phyloP scores from a whole-genome alignment of 2,329 filamentous ascomycete species.

The Colletotrichum agaves region DNA sequence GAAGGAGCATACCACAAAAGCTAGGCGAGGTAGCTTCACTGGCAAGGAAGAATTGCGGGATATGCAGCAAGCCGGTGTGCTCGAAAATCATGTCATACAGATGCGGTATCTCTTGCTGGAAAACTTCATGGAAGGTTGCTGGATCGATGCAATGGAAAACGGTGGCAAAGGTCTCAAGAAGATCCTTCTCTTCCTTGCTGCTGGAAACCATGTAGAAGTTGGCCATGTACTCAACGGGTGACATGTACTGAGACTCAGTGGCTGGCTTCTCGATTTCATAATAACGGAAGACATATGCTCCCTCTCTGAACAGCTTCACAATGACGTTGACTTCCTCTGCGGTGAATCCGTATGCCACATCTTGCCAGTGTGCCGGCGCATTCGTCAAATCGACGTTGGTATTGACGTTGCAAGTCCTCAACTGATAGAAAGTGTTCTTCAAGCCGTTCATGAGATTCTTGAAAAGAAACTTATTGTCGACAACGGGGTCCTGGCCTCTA shows the following conservation, averaged over 20 bases:
- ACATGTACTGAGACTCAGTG: conserved; percentile 78
- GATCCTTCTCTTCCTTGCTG: conserved; percentile 95
- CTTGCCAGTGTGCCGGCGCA: conserved; percentile 90
- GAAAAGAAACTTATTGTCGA: conserved; percentile 98
- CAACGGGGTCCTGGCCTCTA: conserved; percentile 87
- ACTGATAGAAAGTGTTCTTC: conserved; percentile 95
- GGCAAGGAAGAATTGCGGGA: conserved; percentile 98
- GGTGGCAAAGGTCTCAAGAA: conserved; percentile 96
- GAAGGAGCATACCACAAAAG: conserved; percentile 97
- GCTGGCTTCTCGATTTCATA: conserved; percentile 88
- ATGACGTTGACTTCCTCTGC: conserved; percentile 97
- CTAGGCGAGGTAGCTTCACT: conserved; percentile 97
- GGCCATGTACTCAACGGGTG: conserved; percentile 90
- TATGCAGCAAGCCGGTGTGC: conserved; percentile 91
- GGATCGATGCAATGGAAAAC: conserved; percentile 99
- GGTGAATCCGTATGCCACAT: conserved; percentile 95
- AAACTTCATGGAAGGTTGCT: conserved; percentile 98
- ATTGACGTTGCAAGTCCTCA: conserved; percentile 87
- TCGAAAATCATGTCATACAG: conserved; percentile 99
- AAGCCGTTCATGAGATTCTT: conserved; percentile 95
- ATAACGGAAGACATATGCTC: conserved; percentile 95
- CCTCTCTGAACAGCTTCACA: conserved; percentile 96
- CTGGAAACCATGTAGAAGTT: conserved; percentile 96
- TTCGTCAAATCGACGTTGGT: conserved; percentile 76
- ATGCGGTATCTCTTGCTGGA: conserved; percentile 95